Evolutionary conservation across 805 yeast genomes (phyloP).

Genomic region (Ogataea allantospora): DNA sequence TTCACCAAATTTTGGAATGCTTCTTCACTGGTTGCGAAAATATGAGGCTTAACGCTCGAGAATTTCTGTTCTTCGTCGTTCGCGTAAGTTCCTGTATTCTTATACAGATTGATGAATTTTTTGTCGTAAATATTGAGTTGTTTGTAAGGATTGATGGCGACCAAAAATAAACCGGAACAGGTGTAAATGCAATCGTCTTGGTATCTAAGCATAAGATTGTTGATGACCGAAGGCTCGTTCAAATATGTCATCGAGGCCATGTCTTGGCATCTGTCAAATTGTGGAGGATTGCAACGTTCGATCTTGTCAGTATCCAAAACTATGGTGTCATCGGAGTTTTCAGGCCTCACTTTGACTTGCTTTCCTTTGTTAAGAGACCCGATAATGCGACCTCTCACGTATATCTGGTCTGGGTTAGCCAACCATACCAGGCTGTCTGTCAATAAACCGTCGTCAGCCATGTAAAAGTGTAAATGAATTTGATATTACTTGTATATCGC

Average conservation of each 20-base stretch:
- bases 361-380: constrained; percentile 38
- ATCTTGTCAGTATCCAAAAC: constrained; percentile 42
- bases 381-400: constrained; percentile 58
- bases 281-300: constrained; percentile 80
- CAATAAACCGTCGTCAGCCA: constrained; percentile 26
- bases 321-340: constrained; percentile 23
- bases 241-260: constrained; percentile 94
- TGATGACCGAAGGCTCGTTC: constrained; percentile 93
- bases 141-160: constrained; percentile 92
- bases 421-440: constrained; percentile 73
- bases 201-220: constrained; percentile 78
- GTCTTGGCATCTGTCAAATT: constrained; percentile 87
- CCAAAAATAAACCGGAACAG: constrained; percentile 91
- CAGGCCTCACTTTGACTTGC: constrained; percentile 34
- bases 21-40: constrained; percentile 83
- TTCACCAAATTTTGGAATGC: constrained; percentile 75
- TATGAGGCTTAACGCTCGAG: constrained; percentile 66
- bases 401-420: constrained; percentile 55
- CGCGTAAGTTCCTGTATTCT: constrained; percentile 6
- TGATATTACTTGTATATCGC: constrained; percentile 6
- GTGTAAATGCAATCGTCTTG: constrained; percentile 80
- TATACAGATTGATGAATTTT: constrained; percentile 53
- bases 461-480: neutral
- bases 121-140: constrained; percentile 66
- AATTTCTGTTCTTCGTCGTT: constrained; percentile 24